Evolutionary conservation across 306 rosid species (phyloP).

Genomic region (Notholithocarpus densiflorus): DNA sequence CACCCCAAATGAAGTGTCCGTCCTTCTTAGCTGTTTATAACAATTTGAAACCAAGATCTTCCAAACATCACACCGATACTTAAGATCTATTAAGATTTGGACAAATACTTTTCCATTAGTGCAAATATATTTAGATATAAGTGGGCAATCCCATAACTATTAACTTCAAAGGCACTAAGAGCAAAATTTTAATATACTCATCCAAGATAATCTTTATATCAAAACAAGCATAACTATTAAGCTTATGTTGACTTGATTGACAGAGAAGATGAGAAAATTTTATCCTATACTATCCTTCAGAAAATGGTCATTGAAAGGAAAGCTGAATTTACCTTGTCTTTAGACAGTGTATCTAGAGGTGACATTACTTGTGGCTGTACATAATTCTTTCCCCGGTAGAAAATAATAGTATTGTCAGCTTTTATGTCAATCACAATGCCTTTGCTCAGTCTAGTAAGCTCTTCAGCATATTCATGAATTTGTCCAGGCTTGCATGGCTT

Average conservation of each 20-base stretch:
- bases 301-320: conserved; percentile 11
- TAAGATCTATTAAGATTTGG: background rate
- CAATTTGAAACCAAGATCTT: background rate
- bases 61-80: background rate
- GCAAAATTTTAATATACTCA: background rate
- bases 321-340: conserved; percentile 61
- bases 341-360: conserved; percentile 74
- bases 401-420: conserved; percentile 55
- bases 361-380: conserved; percentile 84
- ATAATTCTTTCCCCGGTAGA: conserved; percentile 85
- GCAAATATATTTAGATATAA: background rate
- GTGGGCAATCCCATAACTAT: background rate
- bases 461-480: conserved; percentile 73
- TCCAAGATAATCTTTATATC: background rate
- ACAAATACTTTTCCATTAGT: background rate
- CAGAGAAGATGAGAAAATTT: background rate
- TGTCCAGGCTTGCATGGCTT: conserved; percentile 90
- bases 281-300: background rate
- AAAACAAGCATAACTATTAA: background rate
- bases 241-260: background rate
- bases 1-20: too few relatives aligned
- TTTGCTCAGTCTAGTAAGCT: conserved; percentile 84
- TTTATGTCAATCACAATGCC: conserved; percentile 86
- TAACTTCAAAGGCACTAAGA: background rate
- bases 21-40: background rate